A percentile compares a stretch with the other conserved stretches of the same genome.
phyloP scores from a whole-genome alignment of 2,329 filamentous ascomycete genomes.

The Fusarium sp. region DNA sequence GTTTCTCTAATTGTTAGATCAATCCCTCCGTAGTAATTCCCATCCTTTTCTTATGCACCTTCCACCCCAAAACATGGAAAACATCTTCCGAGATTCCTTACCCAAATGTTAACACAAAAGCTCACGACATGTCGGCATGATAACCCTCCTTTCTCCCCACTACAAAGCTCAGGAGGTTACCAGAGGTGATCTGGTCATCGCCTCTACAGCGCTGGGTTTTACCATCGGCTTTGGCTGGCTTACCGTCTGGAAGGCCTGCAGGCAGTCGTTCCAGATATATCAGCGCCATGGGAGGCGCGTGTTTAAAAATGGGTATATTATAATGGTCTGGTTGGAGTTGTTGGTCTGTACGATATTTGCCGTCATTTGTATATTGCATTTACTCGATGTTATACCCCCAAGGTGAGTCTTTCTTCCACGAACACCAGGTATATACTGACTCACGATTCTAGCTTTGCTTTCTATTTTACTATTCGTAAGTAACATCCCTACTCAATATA shows the following conservation, averaged over 20 bases:
- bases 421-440: slow-evolving; percentile 1
- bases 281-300: slow-evolving; percentile 48
- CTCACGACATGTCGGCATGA: slow-evolving; percentile 33
- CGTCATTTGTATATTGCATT: slow-evolving; percentile 49
- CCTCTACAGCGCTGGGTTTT: slow-evolving; percentile 53
- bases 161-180: slow-evolving; percentile 39
- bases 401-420: slow-evolving; percentile 27
- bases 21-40: not conserved
- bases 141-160: slow-evolving; percentile 41
- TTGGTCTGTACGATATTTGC: slow-evolving; percentile 56
- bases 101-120: slow-evolving; percentile 13
- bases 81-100: slow-evolving; percentile 7
- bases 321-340: slow-evolving; percentile 62
- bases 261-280: slow-evolving; percentile 51
- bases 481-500: accelerated
- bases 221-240: slow-evolving; percentile 56
- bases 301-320: slow-evolving; percentile 55
- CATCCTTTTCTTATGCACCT: not conserved
- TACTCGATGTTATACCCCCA: slow-evolving; percentile 41
- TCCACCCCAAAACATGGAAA: slow-evolving; percentile 20
- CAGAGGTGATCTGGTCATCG: slow-evolving; percentile 41
- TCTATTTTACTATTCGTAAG: slow-evolving; percentile 46
- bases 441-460: slow-evolving; percentile 37
- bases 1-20: not conserved
- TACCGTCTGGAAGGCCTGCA: slow-evolving; percentile 52